Evolutionary conservation across 2,329 filamentous ascomycete genomes (phyloP).

Genomic region (Exophiala phaeomuriformis): DNA sequence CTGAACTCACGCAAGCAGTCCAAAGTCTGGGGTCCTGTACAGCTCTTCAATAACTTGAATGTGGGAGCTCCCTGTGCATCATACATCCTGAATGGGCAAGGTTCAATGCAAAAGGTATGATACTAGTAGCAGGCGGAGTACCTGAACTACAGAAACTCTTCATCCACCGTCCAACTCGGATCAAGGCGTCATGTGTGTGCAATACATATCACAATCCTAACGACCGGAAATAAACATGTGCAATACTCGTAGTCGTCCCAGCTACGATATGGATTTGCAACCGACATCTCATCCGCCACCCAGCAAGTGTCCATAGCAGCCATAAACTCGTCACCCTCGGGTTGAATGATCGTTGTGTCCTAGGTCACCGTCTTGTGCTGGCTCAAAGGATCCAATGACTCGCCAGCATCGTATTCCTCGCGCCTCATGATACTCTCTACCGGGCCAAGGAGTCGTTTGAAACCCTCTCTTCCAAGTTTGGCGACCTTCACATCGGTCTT

Average conservation of each 20-base stretch:
- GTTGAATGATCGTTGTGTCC: background rate
- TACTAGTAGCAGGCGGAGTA: background rate
- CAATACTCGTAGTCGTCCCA: slow-evolving; percentile 1
- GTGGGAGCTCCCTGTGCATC: too few relatives aligned
- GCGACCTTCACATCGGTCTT: slow-evolving; percentile 87
- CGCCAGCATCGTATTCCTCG: slow-evolving; percentile 34
- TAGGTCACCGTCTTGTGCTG: slow-evolving; percentile 34
- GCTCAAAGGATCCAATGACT: slow-evolving; percentile 29
- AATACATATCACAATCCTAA: background rate
- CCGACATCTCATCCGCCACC: background rate
- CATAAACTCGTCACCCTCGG: slow-evolving; percentile 2
- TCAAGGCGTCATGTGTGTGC: background rate
- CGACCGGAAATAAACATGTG: background rate
- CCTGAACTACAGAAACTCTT: background rate
- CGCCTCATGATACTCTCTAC: slow-evolving; percentile 93
- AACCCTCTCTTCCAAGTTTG: slow-evolving; percentile 84
- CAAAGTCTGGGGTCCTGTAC: too few relatives aligned
- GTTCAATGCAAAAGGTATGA: too few relatives aligned
- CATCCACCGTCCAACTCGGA: background rate
- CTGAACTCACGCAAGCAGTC: too few relatives aligned
- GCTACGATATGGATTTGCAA: slow-evolving; percentile 2
- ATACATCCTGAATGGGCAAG: too few relatives aligned
- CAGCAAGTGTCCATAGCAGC: background rate
- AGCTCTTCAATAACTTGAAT: too few relatives aligned
- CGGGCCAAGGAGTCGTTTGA: slow-evolving; percentile 84